Conservation (phyloP, 345 rosid species). For the Aethionema arabicum region DNA sequence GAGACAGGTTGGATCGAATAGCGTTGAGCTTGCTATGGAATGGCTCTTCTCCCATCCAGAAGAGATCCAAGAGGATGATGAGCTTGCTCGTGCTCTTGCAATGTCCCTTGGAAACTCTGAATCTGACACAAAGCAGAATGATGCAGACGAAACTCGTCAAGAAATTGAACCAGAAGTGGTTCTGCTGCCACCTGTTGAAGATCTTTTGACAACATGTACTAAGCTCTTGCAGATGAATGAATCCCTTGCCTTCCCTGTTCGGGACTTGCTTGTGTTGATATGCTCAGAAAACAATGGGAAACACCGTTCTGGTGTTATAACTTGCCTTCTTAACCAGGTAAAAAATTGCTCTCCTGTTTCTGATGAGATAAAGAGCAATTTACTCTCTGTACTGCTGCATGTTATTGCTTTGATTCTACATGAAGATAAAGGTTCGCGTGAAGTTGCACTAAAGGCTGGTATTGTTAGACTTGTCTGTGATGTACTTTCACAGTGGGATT, state of each 20-base stretch:
- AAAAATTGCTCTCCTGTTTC: constrained; percentile 54
- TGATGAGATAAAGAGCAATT: constrained; percentile 50
- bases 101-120: constrained; percentile 94
- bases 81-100: constrained; percentile 97
- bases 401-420: constrained; percentile 91
- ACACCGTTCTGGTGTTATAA: constrained; percentile 69
- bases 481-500: constrained; percentile 75
- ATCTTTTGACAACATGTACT: constrained; percentile 76
- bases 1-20: constrained; percentile 86
- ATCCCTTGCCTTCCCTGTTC: constrained; percentile 81
- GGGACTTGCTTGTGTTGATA: constrained; percentile 79
- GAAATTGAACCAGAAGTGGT: constrained; percentile 71
- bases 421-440: constrained; percentile 83
- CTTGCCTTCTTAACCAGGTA: constrained; percentile 71
- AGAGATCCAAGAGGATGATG: constrained; percentile 93
- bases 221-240: constrained; percentile 92
- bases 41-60: constrained; percentile 95
- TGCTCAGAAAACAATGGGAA: constrained; percentile 90
- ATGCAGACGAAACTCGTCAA: constrained; percentile 45
- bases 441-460: constrained; percentile 73
- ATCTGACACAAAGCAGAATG: constrained; percentile 68
- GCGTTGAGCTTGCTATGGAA: constrained; percentile 98
- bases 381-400: constrained; percentile 70
- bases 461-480: constrained; percentile 67
- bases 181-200: constrained; percentile 86